phyloP scores from a whole-genome alignment of 139 green algal species.

The Tetraselmis striata region DNA sequence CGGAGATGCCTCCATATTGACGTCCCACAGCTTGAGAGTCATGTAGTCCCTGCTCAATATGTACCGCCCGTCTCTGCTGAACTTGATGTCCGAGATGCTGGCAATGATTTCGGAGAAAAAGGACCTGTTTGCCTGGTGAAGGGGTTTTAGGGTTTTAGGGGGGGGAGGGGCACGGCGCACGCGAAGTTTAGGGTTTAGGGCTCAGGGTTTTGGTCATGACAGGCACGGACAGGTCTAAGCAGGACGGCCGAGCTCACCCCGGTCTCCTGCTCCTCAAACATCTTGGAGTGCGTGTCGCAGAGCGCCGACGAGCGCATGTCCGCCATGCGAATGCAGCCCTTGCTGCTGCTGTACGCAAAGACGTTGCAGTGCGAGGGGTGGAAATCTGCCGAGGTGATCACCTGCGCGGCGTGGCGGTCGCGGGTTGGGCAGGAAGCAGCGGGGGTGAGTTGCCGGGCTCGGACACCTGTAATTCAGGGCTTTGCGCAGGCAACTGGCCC shows the following conservation, averaged over 20 bases:
- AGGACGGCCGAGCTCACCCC: slow-evolving; percentile 37
- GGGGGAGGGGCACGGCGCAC: no score
- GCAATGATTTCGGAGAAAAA: slow-evolving; percentile 98
- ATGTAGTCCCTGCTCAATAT: slow-evolving; percentile 95
- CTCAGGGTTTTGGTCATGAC: no score
- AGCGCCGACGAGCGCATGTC: slow-evolving; percentile 87
- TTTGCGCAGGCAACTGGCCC: no score
- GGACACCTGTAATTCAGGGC: no score
- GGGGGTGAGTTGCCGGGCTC: no score
- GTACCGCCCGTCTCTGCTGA: slow-evolving; percentile 78
- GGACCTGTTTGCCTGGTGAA: slow-evolving; percentile 51
- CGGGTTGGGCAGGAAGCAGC: no score
- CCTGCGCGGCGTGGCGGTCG: no score
- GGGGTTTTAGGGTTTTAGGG: no score
- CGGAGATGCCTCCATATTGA: slow-evolving; percentile 80
- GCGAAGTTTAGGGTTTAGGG: no score
- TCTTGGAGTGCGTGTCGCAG: slow-evolving; percentile 79
- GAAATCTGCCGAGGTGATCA: slow-evolving; percentile 96
- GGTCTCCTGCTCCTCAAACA: slow-evolving; percentile 68
- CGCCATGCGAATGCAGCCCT: slow-evolving; percentile 88
- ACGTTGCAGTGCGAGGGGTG: slow-evolving; percentile 83
- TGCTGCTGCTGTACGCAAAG: slow-evolving; percentile 90
- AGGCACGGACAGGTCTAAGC: no score
- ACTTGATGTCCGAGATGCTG: slow-evolving; percentile 89
- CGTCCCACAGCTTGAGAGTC: slow-evolving; percentile 96